phyloP scores from a whole-genome alignment of 2,329 filamentous ascomycete species.

The Fusarium scirpi region DNA sequence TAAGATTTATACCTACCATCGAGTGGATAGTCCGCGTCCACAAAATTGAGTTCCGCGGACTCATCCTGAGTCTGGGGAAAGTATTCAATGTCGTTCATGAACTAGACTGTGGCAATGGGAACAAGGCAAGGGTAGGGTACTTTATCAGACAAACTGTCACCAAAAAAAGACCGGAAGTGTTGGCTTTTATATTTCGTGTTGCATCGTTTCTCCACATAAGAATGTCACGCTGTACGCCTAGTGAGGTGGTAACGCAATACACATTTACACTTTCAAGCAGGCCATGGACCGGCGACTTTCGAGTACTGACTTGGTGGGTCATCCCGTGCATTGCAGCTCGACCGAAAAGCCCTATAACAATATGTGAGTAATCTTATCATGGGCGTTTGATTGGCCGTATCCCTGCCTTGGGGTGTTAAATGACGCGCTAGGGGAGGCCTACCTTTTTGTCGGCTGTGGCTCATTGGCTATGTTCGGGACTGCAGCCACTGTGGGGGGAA shows the following conservation, averaged over 20 bases:
- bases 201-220: not conserved
- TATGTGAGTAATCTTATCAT: slow-evolving; percentile 14
- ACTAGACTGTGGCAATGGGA: not conserved
- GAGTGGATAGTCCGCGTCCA: slow-evolving; percentile 27
- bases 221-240: slow-evolving; percentile 3
- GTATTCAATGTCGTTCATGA: slow-evolving; percentile 19
- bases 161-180: not conserved
- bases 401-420: slow-evolving; percentile 29
- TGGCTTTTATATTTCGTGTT: slow-evolving; percentile 14
- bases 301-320: slow-evolving; percentile 1
- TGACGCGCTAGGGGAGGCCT: slow-evolving; percentile 29
- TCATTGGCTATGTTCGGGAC: slow-evolving; percentile 9
- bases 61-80: slow-evolving; percentile 18
- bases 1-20: slow-evolving; percentile 18
- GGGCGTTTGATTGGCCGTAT: slow-evolving; percentile 19
- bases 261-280: slow-evolving; percentile 3
- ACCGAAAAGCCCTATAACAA: not conserved
- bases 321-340: slow-evolving; percentile 4
- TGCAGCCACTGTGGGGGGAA: too few relatives aligned
- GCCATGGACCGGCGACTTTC: slow-evolving; percentile 1
- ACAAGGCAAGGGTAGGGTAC: not conserved
- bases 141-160: not conserved
- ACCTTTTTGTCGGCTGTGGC: slow-evolving; percentile 13
- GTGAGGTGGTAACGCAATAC: not conserved
- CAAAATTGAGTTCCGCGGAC: slow-evolving; percentile 23